A percentile compares a stretch with the other conserved stretches of the same genome.
Evolutionary conservation across 352 stramenopile genomes (phyloP).

Genomic region (Plasmopara halstedii): DNA sequence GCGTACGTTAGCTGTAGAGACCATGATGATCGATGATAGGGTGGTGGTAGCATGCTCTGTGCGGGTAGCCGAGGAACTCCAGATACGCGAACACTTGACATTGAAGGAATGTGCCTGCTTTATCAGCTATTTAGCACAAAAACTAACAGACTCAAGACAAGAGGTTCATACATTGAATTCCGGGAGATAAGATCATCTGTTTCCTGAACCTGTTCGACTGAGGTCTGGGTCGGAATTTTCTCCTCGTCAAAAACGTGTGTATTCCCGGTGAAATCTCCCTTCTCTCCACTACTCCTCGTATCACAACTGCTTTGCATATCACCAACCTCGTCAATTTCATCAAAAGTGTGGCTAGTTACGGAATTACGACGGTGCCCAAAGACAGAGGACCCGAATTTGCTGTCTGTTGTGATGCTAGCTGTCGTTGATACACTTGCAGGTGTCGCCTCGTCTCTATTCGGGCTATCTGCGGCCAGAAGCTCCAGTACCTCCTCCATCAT

Average conservation of each 20-base stretch:
- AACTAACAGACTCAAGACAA: neutral
- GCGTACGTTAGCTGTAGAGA: neutral
- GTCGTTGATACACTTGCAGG: conserved; percentile 2
- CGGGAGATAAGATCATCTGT: too few species aligned
- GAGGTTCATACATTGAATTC: too few species aligned
- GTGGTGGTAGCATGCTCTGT: neutral
- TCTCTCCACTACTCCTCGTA: neutral
- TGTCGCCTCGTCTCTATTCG: neutral
- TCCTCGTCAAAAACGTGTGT: neutral
- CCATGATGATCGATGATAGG: conserved; percentile 1
- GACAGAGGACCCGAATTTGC: neutral
- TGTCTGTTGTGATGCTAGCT: neutral
- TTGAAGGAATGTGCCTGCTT: neutral
- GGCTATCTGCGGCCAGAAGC: conserved; percentile 11
- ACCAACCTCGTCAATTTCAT: neutral
- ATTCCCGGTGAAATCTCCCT: neutral
- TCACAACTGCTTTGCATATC: neutral
- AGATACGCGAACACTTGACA: neutral
- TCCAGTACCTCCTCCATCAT: conserved; percentile 30
- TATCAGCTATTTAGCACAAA: neutral
- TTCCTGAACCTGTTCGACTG: too few species aligned
- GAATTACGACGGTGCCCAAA: conserved; percentile 1
- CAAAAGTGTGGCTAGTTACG: neutral
- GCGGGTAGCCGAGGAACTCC: neutral
- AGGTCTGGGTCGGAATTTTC: too few species aligned